Base-by-base conservation (phyloP, 2,329 filamentous ascomycete genomes). In the Xylariales sp. region DNA sequence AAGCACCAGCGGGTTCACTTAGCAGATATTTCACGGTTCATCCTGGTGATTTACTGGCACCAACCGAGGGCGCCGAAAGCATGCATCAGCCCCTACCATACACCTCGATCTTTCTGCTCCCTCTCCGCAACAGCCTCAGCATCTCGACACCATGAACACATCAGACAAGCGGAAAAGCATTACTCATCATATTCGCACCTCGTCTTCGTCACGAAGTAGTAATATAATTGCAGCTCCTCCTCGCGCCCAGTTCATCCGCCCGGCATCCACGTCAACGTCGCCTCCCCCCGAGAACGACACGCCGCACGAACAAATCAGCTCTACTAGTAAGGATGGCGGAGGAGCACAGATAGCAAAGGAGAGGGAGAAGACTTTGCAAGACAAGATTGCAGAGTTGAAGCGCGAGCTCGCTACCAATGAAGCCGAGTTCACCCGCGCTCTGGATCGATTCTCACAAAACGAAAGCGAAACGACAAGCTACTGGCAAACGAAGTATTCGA, bases 401-500 rank as follows among this genome's bases (percentile, higher is more conserved):
- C 81, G 79, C 55, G 86, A 89, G 74, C 80, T 89, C 64, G 77
- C 74, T 14, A 76, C 82, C 39, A 86, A 87, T 83, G 84, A 87
- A 74, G 75, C 75, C 63, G 85, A 87, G 74, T 88, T 89, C 75
- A 78, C 80, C 61, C 81, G 81, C 43, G 82, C 87, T 74, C 81
- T 89, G 18, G 85, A 87, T 74, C 81, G 80, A 71, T 81, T 88
- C 18, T 83, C 82, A 73, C 80, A 83, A 75, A 82, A 83, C 75
- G 86, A 89, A 79, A 84, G 82, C 77, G 86, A 88, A 76, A 84
- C 83, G 57, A 81, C 86, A 3, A 81, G 82, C 14, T 87, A 86
- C 75, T 89, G 87, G 86, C 86, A 89, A 77, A 77, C 82, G 52
- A 87, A 87, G 73, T 83, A 88, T 77, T 83, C 82, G 65, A 77